Evolutionary conservation across 495 filamentous ascomycete species (phyloP).

Genomic region (Aspergillus conjunctus): DNA sequence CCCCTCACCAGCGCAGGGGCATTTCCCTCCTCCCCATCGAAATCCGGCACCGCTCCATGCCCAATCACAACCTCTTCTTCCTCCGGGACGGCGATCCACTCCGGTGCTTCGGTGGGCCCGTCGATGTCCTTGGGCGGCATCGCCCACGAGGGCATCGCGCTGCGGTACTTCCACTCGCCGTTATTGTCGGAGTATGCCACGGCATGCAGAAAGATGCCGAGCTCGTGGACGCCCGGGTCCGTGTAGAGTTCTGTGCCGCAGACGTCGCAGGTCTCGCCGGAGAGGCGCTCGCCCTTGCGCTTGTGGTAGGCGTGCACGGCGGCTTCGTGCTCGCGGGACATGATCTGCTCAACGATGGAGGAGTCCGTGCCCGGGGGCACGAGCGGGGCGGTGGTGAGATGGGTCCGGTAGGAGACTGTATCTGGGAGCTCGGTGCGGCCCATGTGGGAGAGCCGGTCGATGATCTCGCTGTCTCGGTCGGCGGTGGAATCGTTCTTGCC

Average conservation of each 20-base stretch:
- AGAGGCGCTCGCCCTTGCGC: slow-evolving; percentile 81
- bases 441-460: slow-evolving; percentile 82
- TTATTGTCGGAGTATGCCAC: slow-evolving; percentile 79
- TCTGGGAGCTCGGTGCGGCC: slow-evolving; percentile 90
- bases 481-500: slow-evolving; percentile 67
- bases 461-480: slow-evolving; percentile 84
- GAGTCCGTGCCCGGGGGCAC: slow-evolving; percentile 45
- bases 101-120: slow-evolving; percentile 58
- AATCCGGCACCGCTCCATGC: slow-evolving; percentile 37
- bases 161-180: slow-evolving; percentile 85
- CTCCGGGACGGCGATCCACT: slow-evolving; percentile 40
- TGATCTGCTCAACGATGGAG: slow-evolving; percentile 43
- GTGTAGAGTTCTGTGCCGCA: slow-evolving; percentile 90
- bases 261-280: slow-evolving; percentile 74
- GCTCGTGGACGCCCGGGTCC: slow-evolving; percentile 85
- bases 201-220: slow-evolving; percentile 92
- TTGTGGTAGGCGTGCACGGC: slow-evolving; percentile 86
- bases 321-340: slow-evolving; percentile 68
- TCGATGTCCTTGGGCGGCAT: slow-evolving; percentile 65
- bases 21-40: slow-evolving; percentile 20
- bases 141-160: slow-evolving; percentile 82
- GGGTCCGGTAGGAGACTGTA: slow-evolving; percentile 74
- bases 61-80: slow-evolving; percentile 42
- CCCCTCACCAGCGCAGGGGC: slow-evolving; percentile 25
- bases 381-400: slow-evolving; percentile 45